phyloP scores from a whole-genome alignment of 257 asterid genomes.

The Solanum okadae region DNA sequence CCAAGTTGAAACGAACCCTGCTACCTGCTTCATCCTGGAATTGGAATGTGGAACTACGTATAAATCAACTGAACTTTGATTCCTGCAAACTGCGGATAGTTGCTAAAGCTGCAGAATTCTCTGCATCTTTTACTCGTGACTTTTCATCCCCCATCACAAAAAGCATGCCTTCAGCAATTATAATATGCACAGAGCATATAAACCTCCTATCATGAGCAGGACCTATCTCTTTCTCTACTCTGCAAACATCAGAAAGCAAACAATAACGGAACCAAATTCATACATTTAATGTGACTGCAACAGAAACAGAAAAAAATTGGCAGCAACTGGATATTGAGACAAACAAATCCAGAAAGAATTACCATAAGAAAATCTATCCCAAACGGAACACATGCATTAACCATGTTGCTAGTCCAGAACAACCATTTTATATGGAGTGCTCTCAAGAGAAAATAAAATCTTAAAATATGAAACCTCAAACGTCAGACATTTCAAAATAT shows the following conservation, averaged over 20 bases:
- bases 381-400: background rate
- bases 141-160: constrained; percentile 39
- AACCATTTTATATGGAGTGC: background rate
- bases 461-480: background rate
- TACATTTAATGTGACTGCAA: background rate
- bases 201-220: constrained; percentile 49
- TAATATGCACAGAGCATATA: constrained; percentile 53
- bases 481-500: background rate
- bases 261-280: background rate
- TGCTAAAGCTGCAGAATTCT: constrained; percentile 67
- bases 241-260: constrained; percentile 20
- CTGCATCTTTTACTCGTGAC: constrained; percentile 51
- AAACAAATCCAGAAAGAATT: background rate
- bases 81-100: constrained; percentile 40
- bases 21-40: constrained; percentile 31
- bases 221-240: constrained; percentile 45
- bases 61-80: constrained; percentile 19
- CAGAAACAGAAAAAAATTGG: background rate
- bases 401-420: background rate
- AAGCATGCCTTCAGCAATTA: constrained; percentile 11
- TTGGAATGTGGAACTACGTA: background rate
- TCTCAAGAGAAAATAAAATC: background rate
- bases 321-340: background rate
- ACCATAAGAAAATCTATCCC: background rate
- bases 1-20: background rate